Base-by-base conservation (phyloP, 148 eudicot species). In the Diospyros kaki region DNA sequence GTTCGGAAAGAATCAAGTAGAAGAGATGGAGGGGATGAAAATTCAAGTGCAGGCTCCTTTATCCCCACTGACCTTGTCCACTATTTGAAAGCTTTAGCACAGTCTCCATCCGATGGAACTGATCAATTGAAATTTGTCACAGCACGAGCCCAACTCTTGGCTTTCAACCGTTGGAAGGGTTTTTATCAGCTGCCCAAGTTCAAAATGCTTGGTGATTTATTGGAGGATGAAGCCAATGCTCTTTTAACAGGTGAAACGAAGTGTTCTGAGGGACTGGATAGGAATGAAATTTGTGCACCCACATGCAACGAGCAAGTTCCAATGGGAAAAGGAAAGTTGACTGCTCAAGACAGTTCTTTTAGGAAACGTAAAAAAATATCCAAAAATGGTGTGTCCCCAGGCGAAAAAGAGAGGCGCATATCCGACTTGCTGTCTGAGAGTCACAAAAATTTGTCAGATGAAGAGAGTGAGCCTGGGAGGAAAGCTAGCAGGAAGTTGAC, bases 151-250 rank as follows among this genome's bases (percentile, higher is more conserved):
- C 90, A 86, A 65, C 75, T 87, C 75, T 75, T 83, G 73, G 91
- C 97, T 28, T 89, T 84, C 73, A 83, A 82, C 73, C 84, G 91
- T 48, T 89, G 91, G 88, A 93, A 89, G 77, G 93, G 91, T n/a
- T 68, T 74, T 72, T 51, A 76, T 79, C 80, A 81, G 77, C 76
- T 87, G 40, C 89, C 91, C 2, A 73, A 77, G 68, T 76, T 85
- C 64, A 73, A 80, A 74, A 71, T 69, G 59, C 66, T 80, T 75
- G 69, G 67, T 71, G 86, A 77, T 15, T 62, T 72, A 38, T 76
- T 80, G 77, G 86, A 76, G 63, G 75, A 83, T 72, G 86, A 73
- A 77, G 79, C 74, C 75, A 76, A 74, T 67, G 71, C 75, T 63
- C 71, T 56, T 1, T 63, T 43, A 52, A 38, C 18, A 12, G 71